Evolutionary conservation across 371 early-diverging fungal genomes (phyloP), one percentile per base, ranked within the genome.

Genomic region (Lichtheimia hyalospora): DNA sequence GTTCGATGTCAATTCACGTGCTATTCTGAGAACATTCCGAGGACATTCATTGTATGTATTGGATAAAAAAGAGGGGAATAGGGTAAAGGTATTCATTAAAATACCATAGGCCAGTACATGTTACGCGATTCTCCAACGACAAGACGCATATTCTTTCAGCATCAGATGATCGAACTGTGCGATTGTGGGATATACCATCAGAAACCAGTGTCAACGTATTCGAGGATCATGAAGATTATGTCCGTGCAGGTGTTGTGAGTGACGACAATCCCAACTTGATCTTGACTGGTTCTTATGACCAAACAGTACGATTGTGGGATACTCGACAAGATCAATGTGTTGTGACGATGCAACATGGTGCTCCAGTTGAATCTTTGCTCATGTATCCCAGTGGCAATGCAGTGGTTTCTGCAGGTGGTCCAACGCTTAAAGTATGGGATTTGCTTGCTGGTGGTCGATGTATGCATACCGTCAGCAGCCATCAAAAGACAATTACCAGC

Each of bases 401-500:
- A 14, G 71, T 93, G 7, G 91, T 92, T 5, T 87, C 92, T 6
- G 90, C 91, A 14, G 90, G 89, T 58, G 91, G 92, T 40, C 89
- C 90, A 12, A 73, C 69, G n/a, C 64, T 98, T 55, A 91, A 92
- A 64, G 83, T 97, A 15, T 96, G 92, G 88, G 97, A 98, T 71
- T 71, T 93, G 41, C 74, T 95, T 49, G 80, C 85, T 60, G 95
- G 94, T 51, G 94, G 97, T 44, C 81, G 89, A 42, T 72, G 79
- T 34, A 71, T 94, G 63, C 87, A 90, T 40, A 75, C 86, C 14
- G 64, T 96, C 41, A 84, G 85, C 51, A 95, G 94, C 73, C 95
- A 94, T 70, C 95, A 95, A 81, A 98, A 98, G 84, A 94, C 95
- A 12, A 87, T 97, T 60, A 98, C 96, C 5, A 84, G 88, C 50